A percentile compares a stretch with the other conserved stretches of the same genome.
Conservation (phyloP, 805 yeast species). For the Candida saitoana region DNA sequence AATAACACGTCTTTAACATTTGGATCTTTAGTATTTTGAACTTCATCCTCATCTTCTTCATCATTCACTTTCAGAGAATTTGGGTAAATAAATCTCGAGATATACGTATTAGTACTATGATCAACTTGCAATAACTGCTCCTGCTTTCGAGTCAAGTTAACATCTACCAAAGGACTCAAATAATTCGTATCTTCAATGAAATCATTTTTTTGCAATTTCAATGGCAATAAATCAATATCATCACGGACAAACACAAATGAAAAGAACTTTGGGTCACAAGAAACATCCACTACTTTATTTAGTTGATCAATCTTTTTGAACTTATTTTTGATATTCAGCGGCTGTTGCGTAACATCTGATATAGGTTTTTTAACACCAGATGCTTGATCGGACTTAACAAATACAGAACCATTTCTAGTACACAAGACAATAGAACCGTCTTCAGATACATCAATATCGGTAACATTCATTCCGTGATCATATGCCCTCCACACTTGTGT, state of each 20-base stretch:
- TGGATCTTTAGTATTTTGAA: slow-evolving; percentile 11
- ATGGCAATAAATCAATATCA: slow-evolving; percentile 56
- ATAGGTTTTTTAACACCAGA: slow-evolving; percentile 21
- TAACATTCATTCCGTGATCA: slow-evolving; percentile 51
- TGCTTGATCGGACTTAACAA: slow-evolving; percentile 32
- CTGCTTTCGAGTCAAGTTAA: slow-evolving; percentile 32
- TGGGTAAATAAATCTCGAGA: slow-evolving; percentile 27
- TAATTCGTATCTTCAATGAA: slow-evolving; percentile 50
- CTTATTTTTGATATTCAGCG: slow-evolving; percentile 37
- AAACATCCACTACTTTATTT: slow-evolving; percentile 58
- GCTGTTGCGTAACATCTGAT: slow-evolving; percentile 26
- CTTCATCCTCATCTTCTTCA: slow-evolving; percentile 14
- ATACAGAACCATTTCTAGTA: slow-evolving; percentile 68
- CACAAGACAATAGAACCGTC: slow-evolving; percentile 70
- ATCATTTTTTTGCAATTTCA: slow-evolving; percentile 44
- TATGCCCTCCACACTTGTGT: slow-evolving; percentile 59
- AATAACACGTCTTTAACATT: slow-evolving; percentile 16
- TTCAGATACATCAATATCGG: slow-evolving; percentile 62
- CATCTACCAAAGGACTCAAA: slow-evolving; percentile 46
- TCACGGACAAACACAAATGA: slow-evolving; percentile 67
- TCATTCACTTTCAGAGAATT: slow-evolving; percentile 2
- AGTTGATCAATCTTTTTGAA: slow-evolving; percentile 50
- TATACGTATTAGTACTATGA: slow-evolving; percentile 23
- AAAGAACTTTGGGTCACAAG: slow-evolving; percentile 60
- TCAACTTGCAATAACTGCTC: slow-evolving; percentile 36